Evolutionary conservation across 2,329 filamentous ascomycete species (phyloP).

Genomic region (Dactylellina drechsleri): DNA sequence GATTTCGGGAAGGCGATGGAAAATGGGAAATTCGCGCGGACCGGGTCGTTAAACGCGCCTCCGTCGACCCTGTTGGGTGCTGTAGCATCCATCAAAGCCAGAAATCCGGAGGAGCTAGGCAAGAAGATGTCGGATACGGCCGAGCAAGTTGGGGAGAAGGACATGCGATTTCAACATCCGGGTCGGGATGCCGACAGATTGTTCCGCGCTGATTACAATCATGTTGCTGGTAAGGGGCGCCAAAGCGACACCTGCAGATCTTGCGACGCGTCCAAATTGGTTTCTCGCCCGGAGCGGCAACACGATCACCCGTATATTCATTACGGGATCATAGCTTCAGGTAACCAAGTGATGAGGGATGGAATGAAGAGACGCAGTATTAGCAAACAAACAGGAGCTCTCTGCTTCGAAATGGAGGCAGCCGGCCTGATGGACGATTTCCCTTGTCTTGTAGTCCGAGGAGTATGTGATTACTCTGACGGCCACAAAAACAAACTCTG

Average conservation of each 20-base stretch:
- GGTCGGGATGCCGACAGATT: no score
- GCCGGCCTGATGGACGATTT: no score
- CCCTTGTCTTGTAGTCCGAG: no score
- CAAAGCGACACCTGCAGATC: no score
- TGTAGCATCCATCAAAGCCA: no score
- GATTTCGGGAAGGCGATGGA: neutral
- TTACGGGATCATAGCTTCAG: slow-evolving; percentile 12
- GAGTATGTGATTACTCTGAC: no score
- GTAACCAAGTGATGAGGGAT: neutral
- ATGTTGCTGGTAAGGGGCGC: no score
- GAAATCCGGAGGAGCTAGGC: neutral
- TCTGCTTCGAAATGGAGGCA: slow-evolving; percentile 30
- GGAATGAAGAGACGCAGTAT: neutral
- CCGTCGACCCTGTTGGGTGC: neutral
- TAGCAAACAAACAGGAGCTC: no score
- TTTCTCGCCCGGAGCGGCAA: neutral
- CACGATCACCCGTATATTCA: no score
- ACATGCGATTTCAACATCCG: no score
- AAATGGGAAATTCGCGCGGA: neutral
- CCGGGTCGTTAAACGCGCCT: neutral
- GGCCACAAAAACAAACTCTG: no score
- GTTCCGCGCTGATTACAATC: no score
- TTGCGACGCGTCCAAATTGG: neutral
- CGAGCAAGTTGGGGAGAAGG: neutral
- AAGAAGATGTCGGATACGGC: neutral